These are phyloP conservation scores for Parascedosporium putredinis DNA, from an alignment of 2,329 filamentous ascomycete species.

Conservation along the genomic window DNA sequence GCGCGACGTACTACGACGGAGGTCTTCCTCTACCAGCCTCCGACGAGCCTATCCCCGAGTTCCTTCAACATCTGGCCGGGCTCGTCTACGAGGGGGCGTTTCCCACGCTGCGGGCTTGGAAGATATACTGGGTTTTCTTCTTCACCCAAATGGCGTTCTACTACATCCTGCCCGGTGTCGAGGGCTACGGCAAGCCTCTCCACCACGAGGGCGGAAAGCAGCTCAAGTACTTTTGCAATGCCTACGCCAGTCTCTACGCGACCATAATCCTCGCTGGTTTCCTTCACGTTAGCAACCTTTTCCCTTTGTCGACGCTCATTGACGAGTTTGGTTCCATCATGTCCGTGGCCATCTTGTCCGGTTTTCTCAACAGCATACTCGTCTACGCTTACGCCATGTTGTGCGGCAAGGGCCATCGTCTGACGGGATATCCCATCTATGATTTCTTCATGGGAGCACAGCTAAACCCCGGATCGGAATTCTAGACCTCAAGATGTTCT, in stretches of 20 bases:
- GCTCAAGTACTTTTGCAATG: conserved; percentile 90
- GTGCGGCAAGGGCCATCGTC: conserved; percentile 77
- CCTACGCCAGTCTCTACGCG: conserved; percentile 74
- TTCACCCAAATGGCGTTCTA: conserved; percentile 77
- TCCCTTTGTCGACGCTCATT: conserved; percentile 82
- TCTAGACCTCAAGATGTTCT: conserved; percentile 94
- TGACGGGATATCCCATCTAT: conserved; percentile 78
- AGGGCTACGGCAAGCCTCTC: conserved; percentile 78
- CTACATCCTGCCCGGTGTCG: conserved; percentile 76
- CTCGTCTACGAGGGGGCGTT: conserved; percentile 77
- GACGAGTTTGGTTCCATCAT: conserved; percentile 92
- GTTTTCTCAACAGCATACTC: conserved; percentile 69
- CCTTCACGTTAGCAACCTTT: conserved; percentile 73
- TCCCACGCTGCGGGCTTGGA: conserved; percentile 73
- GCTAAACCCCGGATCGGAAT: conserved; percentile 80
- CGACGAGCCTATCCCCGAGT: conserved; percentile 60
- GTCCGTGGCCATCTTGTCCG: conserved; percentile 88
- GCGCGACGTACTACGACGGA: conserved; percentile 83
- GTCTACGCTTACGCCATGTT: conserved; percentile 78
- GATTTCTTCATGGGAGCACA: conserved; percentile 93
- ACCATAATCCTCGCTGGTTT: conserved; percentile 62
- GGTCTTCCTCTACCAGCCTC: conserved; percentile 58
- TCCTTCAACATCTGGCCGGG: conserved; percentile 57
- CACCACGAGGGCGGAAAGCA: conserved; percentile 74
- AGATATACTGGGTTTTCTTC: conserved; percentile 91